Evolutionary conservation across 176 grass and related monocot genomes (phyloP), one percentile per base, ranked within the genome.

Genomic region (Hyparrhenia diplandra): DNA sequence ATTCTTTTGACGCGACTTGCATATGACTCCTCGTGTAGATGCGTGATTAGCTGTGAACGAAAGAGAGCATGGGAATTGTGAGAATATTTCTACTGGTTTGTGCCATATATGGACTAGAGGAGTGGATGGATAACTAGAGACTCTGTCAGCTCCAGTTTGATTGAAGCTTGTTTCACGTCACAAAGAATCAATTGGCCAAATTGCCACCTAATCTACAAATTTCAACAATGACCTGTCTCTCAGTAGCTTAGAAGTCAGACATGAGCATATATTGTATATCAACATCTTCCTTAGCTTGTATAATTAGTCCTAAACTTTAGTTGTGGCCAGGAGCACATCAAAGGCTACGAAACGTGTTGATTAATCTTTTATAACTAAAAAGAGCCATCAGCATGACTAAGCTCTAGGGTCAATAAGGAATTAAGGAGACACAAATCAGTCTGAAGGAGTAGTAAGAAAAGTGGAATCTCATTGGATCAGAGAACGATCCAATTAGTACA

Each of bases 231-330:
- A 37, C 52, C 29, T 5, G 35, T 32, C 61, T 32, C 61, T 18
- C 11, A 42, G 42, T 39, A 63, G n/a, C n/a, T n/a, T 57, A 28
- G 20, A 84, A 69, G 73, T 77, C 82, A 84, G 76, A 27, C 4
- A 42, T 34, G 46, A 58, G 49, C 41, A 36, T 68, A 24, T 29
- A 47, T n/a, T n/a, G n/a, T 30, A 39, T 28, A 29, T 30, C 67
- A 10, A 41, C 31, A 0, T 39, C 3, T 29, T 52, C 20, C 35
- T 43, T n/a, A n/a, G n/a, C 35, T 43, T 81, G 37, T 35, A 42
- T 31, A 83, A 41, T 30, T 16, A 14, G 42, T 57, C 17, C 31
- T 60, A 45, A 6, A 6, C 14, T 49, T 71, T 27, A 34, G 14
- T 46, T 71, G 69, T 17, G 62, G 58, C 31, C 40, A 82, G 63